Evolutionary conservation across 345 rosid species (phyloP), one percentile per base, ranked within the genome.

Genomic region (Sonneratia caseolaris): DNA sequence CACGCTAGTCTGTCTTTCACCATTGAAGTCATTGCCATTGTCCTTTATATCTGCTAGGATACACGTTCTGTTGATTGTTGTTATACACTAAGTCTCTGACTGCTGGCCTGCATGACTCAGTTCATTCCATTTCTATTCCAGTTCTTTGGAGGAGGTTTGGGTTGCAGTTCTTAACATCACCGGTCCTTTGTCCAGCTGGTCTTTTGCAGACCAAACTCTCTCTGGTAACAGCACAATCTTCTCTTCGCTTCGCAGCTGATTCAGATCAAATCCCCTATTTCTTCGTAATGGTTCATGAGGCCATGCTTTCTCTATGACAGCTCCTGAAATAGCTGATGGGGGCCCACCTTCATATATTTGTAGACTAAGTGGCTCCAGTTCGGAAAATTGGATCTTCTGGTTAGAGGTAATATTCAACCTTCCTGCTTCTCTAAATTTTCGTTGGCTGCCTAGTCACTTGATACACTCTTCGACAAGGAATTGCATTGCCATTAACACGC

Each of bases 131-230:
- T 51, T 53, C 78, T 32, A 37, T 81, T 81, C 78, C 87, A 95
- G 99, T 51, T 87, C 93, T 68, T 80, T 90, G 70, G 78, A 90
- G 76, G 98, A 95, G 82, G 86, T 95, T 27, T 95, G 98, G 97
- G 97, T 92, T 76, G 78, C 96, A 62, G 94, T 92, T 70, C 85
- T 95, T 68, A 95, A 95, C 80, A 84, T 95, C 75, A 92, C 98
- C 0, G 98, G 99, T 3, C 98, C 99, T 61, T 81, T 95, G 79
- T 87, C 96, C 11, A 80, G 84, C 76, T 95, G 99, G 99, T 95
- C 99, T 66, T 87, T 95, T 37, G 96, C 99, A 22, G 91, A 90
- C 74, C 80, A 84, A 24, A 82, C 68, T 74, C 86, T 84, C 76
- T 87, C 99, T 81, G 94, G 97, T 92, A 47, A 64, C 38, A 61